These are phyloP conservation scores for Apiotrichum siamense DNA, from an alignment of 1,284 basidiomycete species.

Conservation along the genomic window DNA sequence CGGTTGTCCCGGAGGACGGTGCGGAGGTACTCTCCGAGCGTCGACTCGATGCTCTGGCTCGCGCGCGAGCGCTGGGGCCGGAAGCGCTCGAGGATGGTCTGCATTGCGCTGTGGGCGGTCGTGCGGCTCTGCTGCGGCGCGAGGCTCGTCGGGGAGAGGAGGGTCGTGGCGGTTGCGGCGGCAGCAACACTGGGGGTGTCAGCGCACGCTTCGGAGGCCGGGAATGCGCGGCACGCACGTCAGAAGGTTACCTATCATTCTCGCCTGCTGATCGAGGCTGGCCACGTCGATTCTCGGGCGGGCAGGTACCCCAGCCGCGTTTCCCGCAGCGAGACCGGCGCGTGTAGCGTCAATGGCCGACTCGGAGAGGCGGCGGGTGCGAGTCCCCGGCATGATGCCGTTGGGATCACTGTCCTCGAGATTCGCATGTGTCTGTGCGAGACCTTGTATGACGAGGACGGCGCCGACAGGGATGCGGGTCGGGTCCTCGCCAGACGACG, in stretches of 20 bases:
- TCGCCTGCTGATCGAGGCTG: slow-evolving; percentile 38
- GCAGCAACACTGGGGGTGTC: slow-evolving; percentile 34
- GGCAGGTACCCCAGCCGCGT: background rate
- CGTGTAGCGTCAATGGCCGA: slow-evolving; percentile 10
- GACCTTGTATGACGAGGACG: slow-evolving; percentile 44
- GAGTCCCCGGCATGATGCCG: background rate
- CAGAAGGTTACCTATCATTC: slow-evolving; percentile 44
- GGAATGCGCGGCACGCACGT: slow-evolving; percentile 36
- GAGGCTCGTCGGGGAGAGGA: slow-evolving; percentile 26
- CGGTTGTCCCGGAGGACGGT: slow-evolving; percentile 31
- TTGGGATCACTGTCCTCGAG: slow-evolving; percentile 7
- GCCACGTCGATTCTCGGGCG: slow-evolving; percentile 12
- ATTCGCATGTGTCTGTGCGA: slow-evolving; percentile 40
- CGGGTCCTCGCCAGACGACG: slow-evolving; percentile 13
- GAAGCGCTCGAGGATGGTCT: slow-evolving; percentile 36
- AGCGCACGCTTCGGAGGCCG: no score
- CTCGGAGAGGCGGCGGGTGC: background rate
- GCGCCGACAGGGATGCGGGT: slow-evolving; percentile 31
- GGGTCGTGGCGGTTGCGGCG: slow-evolving; percentile 40
- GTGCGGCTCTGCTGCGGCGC: slow-evolving; percentile 19
- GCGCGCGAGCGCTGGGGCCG: slow-evolving; percentile 25
- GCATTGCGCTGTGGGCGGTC: slow-evolving; percentile 27
- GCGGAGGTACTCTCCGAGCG: slow-evolving; percentile 40
- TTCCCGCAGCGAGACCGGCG: background rate
- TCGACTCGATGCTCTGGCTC: slow-evolving; percentile 31